phyloP scores from a whole-genome alignment of 768 basidiomycete species.

The Baorangia bicolor region DNA sequence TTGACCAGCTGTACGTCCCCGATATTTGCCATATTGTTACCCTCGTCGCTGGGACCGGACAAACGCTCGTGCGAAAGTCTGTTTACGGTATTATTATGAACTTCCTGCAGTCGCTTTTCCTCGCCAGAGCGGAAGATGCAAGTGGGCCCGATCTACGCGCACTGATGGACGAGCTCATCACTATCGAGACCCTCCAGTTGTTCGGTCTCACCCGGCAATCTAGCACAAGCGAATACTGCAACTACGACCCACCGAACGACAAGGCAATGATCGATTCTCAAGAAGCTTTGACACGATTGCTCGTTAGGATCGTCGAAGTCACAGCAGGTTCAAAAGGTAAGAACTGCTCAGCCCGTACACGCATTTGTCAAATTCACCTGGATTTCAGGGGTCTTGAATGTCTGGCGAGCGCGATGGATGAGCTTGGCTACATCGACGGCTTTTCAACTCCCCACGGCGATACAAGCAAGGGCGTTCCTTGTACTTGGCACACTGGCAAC shows the following conservation, averaged over 20 bases:
- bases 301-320: slow-evolving; percentile 62
- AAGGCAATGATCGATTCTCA: slow-evolving; percentile 59
- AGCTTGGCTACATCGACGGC: slow-evolving; percentile 83
- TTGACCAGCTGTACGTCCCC: slow-evolving; percentile 77
- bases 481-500: slow-evolving; percentile 80
- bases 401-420: slow-evolving; percentile 95
- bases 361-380: slow-evolving; percentile 8
- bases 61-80: slow-evolving; percentile 70
- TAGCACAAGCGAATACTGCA: slow-evolving; percentile 66
- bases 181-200: slow-evolving; percentile 54
- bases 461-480: slow-evolving; percentile 87
- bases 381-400: slow-evolving; percentile 66
- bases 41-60: slow-evolving; percentile 74
- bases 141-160: slow-evolving; percentile 57
- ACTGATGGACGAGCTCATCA: slow-evolving; percentile 60
- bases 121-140: slow-evolving; percentile 57
- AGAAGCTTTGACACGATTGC: slow-evolving; percentile 61
- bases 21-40: slow-evolving; percentile 81
- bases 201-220: slow-evolving; percentile 73
- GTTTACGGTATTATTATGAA: slow-evolving; percentile 83
- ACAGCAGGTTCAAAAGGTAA: slow-evolving; percentile 70
- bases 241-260: slow-evolving; percentile 53
- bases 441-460: slow-evolving; percentile 83
- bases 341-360: slow-evolving; percentile 14
- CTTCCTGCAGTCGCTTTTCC: slow-evolving; percentile 73